A percentile compares a stretch with the other conserved stretches of the same genome.
Conservation (phyloP, 306 rosid species). For the Dryas drummondii region DNA sequence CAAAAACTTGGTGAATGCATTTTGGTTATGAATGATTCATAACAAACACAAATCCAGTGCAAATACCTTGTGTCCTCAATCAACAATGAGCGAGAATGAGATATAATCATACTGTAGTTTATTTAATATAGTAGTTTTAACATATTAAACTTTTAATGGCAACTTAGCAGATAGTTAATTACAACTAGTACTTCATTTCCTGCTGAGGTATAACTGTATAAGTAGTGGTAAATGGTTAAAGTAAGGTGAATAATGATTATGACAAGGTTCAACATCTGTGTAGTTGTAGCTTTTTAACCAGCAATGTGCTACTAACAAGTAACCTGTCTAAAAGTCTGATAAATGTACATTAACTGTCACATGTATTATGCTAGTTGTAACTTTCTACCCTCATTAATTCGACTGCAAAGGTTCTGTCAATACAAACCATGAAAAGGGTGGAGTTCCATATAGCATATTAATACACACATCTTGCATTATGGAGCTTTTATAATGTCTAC, state of each 20-base stretch:
- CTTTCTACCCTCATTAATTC: neutral
- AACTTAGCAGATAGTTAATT: neutral
- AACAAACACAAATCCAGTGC: neutral
- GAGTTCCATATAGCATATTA: neutral
- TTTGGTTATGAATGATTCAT: neutral
- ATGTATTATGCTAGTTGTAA: neutral
- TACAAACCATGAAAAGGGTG: neutral
- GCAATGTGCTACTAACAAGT: neutral
- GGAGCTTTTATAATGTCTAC: neutral
- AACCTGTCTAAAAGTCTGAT: neutral
- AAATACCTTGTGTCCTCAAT: neutral
- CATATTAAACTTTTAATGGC: too few species aligned
- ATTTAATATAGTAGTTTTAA: too few species aligned
- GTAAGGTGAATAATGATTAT: neutral
- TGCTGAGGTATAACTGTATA: neutral
- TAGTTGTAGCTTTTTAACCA: neutral
- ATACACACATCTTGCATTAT: constrained; percentile 5
- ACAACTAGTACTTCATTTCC: neutral
- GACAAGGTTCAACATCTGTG: neutral
- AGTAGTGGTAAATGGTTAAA: neutral
- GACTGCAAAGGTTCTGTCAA: neutral
- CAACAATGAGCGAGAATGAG: neutral
- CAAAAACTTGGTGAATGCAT: neutral
- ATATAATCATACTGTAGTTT: too few species aligned
- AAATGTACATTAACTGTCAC: neutral